A percentile compares a stretch with the other conserved stretches of the same genome.
phyloP scores from a whole-genome alignment of 2,329 filamentous ascomycete species.

The Teratosphaeria zuluensis region DNA sequence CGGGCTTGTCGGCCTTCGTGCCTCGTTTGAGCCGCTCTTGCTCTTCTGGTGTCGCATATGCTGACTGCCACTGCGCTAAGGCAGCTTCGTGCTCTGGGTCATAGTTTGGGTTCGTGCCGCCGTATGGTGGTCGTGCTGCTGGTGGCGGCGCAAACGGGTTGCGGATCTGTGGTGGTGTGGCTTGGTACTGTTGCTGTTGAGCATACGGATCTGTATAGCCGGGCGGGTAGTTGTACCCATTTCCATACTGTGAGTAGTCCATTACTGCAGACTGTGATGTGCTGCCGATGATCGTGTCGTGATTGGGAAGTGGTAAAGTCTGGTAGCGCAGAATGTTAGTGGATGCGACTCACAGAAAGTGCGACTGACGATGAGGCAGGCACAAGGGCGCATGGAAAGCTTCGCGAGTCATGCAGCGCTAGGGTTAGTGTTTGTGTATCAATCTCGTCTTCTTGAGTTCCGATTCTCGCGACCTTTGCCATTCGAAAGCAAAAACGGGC shows the following conservation, averaged over 20 bases:
- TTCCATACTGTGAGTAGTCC: slow-evolving; percentile 7
- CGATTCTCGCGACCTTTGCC: too few relatives aligned
- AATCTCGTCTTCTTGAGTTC: neutral
- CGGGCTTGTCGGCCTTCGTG: slow-evolving; percentile 4
- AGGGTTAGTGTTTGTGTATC: neutral
- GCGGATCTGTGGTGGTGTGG: slow-evolving; percentile 55
- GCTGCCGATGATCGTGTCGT: too few relatives aligned
- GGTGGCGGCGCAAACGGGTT: slow-evolving; percentile 67
- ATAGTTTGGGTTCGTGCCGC: slow-evolving; percentile 29
- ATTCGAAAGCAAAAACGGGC: neutral
- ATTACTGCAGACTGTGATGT: neutral
- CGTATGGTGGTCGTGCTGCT: slow-evolving; percentile 29
- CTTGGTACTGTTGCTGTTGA: slow-evolving; percentile 23
- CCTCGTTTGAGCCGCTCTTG: slow-evolving; percentile 12
- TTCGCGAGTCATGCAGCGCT: neutral
- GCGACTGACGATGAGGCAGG: neutral
- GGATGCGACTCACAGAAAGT: neutral
- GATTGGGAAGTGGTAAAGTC: neutral
- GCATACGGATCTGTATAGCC: slow-evolving; percentile 35
- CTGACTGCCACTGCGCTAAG: slow-evolving; percentile 86
- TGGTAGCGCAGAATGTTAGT: neutral
- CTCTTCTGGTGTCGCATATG: slow-evolving; percentile 18
- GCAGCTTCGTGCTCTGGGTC: slow-evolving; percentile 82
- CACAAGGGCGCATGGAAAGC: neutral
- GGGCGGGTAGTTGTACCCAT: slow-evolving; percentile 13